Base-by-base conservation (phyloP, 176 grass and related monocot species). In the Paspalum vaginatum region DNA sequence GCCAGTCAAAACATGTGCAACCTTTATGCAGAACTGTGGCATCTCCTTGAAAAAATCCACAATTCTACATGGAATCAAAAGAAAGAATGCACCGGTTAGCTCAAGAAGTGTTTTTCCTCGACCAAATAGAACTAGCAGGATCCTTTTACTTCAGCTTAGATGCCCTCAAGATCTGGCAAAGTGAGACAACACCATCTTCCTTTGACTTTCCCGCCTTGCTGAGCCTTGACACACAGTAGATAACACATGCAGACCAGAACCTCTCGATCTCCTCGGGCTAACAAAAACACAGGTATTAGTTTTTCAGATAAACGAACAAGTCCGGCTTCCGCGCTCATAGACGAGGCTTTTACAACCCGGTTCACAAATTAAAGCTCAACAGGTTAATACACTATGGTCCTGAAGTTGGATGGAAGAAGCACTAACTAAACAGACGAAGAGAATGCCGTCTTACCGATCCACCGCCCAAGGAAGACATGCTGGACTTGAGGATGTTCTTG, bases 21-120 rank as follows among this genome's bases (percentile, higher is more conserved):
- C 87, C 88, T 97, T 97, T 47, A 90, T 71, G 89, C 95, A 94
- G 83, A 97, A 97, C 84, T 97, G 95, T 21, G 87, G 91, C 75
- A 94, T 86, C 78, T 94, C 91, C 68, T 94, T 94, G 74, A 97
- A 94, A 70, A 97, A 97, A 53, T 90, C 91, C 39, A 90, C 68
- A 52, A 92, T 88, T 61, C 95, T 97, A 73, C 59, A 87, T 55
- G 61, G 70, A 52, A 71, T 68, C 83, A 71, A 62, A 10, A 83
- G 53, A 67, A 60, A 38, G 55, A 79, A 83, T 32, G 62, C 21
- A 39, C 32, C 74, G 37, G 45, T 67, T 68, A 55, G 48, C 20
- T 0, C 59, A 84, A 80, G 40, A 61, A 8, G 12, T 49, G n/a
- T 37, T 72, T 40, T 8, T 44, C 1, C 26, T 77, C 27, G 22